Conservation (phyloP, 371 early-diverging fungal genomes). For the Syncephalis plumigaleata region DNA sequence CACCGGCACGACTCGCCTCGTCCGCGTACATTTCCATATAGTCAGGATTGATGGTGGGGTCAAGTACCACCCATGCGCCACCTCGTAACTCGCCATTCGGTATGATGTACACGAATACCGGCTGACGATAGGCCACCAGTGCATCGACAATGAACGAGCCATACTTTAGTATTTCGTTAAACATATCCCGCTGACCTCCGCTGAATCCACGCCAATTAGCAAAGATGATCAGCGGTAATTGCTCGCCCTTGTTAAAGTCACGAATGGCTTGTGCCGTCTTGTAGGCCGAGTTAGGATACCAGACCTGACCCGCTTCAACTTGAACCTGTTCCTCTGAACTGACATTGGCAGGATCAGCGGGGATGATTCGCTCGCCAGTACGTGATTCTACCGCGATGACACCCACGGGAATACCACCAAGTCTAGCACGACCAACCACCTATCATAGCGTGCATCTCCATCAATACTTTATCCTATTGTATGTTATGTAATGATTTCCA, state of each 20-base stretch:
- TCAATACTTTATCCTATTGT: no score
- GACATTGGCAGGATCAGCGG: slow-evolving; percentile 88
- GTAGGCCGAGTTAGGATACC: slow-evolving; percentile 96
- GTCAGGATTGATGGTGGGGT: slow-evolving; percentile 92
- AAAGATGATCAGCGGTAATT: slow-evolving; percentile 93
- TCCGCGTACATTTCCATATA: slow-evolving; percentile 99
- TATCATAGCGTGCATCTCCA: slow-evolving; percentile 56
- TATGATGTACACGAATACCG: slow-evolving; percentile 93
- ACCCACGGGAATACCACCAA: slow-evolving; percentile 95
- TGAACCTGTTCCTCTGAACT: slow-evolving; percentile 76
- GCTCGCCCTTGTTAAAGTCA: slow-evolving; percentile 97
- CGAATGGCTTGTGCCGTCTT: slow-evolving; percentile 98
- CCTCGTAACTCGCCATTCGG: slow-evolving; percentile 95
- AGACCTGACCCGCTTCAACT: slow-evolving; percentile 93
- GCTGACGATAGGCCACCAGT: slow-evolving; percentile 80
- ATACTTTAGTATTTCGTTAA: slow-evolving; percentile 91
- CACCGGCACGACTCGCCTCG: slow-evolving; percentile 79
- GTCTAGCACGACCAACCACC: slow-evolving; percentile 85
- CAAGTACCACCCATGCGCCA: slow-evolving; percentile 98
- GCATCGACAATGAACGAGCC: slow-evolving; percentile 97
- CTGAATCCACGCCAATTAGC: slow-evolving; percentile 99
- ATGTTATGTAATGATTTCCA: no score
- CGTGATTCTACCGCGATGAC: slow-evolving; percentile 94
- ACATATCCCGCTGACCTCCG: slow-evolving; percentile 98
- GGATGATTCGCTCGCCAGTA: slow-evolving; percentile 75